Evolutionary conservation across 345 rosid species (phyloP).

Genomic region (Eucalyptus microcorys): DNA sequence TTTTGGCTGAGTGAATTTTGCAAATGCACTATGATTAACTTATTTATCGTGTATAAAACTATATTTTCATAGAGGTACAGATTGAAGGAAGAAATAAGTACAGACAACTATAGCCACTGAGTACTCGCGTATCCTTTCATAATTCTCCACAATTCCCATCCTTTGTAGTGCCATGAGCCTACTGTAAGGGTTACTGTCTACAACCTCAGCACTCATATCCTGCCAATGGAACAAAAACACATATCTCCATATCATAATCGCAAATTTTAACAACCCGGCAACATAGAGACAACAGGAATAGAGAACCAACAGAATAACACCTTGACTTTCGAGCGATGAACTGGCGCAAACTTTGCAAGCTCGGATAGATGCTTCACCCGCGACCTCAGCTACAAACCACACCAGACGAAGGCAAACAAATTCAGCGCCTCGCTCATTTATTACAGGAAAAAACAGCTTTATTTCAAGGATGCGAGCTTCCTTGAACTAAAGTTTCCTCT

Average conservation of each 20-base stretch:
- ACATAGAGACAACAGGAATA: not conserved
- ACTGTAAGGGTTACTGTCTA: conserved; percentile 95
- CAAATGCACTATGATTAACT: not conserved
- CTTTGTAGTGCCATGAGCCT: conserved; percentile 99
- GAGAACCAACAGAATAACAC: not conserved
- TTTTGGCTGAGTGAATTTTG: not conserved
- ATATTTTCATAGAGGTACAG: not conserved
- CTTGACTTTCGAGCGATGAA: conserved; percentile 70
- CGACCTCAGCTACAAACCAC: conserved; percentile 34
- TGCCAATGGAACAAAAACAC: conserved; percentile 9
- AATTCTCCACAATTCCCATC: conserved; percentile 91
- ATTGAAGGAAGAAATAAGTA: conserved; percentile 20
- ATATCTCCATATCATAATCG: not conserved
- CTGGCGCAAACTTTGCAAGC: conserved; percentile 39
- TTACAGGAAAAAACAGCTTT: not conserved
- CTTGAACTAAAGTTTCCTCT: not conserved
- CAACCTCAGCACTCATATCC: conserved; percentile 97
- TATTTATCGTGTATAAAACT: not conserved
- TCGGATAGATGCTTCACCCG: conserved; percentile 40
- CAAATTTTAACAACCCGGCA: not conserved
- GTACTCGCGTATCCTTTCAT: conserved; percentile 77
- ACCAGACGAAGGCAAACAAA: not conserved
- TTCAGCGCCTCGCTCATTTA: not conserved
- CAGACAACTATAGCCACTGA: conserved; percentile 96
- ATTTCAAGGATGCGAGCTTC: not conserved